phyloP scores from a whole-genome alignment of 2,329 filamentous ascomycete species.

The Pseudogymnoascus sp. region DNA sequence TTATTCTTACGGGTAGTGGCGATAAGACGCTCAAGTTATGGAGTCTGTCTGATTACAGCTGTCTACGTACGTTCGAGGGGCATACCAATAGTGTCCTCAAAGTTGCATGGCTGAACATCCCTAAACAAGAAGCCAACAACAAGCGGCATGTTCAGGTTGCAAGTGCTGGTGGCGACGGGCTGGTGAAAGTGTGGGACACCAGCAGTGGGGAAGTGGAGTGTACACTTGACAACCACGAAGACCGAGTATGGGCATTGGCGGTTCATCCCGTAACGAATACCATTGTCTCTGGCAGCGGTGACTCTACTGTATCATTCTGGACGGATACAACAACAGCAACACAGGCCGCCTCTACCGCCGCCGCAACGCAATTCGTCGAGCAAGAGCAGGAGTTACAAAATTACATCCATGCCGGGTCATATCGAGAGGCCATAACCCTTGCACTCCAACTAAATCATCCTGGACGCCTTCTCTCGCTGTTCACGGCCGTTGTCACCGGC shows the following conservation, averaged over 20 bases:
- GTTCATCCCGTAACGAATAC: constrained; percentile 61
- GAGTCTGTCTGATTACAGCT: constrained; percentile 87
- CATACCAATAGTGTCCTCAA: constrained; percentile 95
- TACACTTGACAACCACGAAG: constrained; percentile 93
- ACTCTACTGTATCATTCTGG: constrained; percentile 94
- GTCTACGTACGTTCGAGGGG: constrained; percentile 87
- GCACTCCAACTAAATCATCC: constrained; percentile 93
- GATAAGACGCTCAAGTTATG: constrained; percentile 96
- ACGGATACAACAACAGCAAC: constrained; percentile 80
- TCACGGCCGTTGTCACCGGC: constrained; percentile 65
- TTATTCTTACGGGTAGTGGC: constrained; percentile 83
- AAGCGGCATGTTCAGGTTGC: constrained; percentile 64
- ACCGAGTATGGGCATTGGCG: constrained; percentile 86
- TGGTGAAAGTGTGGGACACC: constrained; percentile 95
- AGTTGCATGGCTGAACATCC: constrained; percentile 70
- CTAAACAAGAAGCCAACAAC: constrained; percentile 38
- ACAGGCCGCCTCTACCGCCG: constrained; percentile 62
- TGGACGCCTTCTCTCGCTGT: constrained; percentile 72
- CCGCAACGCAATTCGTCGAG: constrained; percentile 73
- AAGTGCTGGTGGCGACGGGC: constrained; percentile 83
- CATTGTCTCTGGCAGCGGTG: constrained; percentile 82
- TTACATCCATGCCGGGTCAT: constrained; percentile 78
- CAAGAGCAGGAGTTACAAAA: constrained; percentile 93
- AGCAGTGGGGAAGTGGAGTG: constrained; percentile 75
- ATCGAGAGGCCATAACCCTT: constrained; percentile 85